Conservation (phyloP, 805 yeast genomes). For the Metschnikowia noctiluminum region DNA sequence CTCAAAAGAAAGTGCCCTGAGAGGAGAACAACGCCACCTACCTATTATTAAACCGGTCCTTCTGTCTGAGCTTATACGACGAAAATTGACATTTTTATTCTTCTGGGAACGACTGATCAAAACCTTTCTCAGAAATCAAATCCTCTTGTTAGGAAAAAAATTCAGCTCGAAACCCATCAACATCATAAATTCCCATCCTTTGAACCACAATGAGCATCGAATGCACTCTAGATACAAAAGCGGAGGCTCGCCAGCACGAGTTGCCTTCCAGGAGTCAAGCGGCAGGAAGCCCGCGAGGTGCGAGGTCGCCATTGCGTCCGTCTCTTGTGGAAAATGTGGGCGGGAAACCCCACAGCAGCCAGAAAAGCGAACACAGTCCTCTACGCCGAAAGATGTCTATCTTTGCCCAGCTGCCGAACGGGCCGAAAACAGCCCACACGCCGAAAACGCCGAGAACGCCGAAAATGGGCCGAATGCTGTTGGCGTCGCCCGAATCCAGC, state of each 20-base stretch:
- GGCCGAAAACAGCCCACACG: neutral
- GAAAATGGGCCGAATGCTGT: neutral
- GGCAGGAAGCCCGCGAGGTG: neutral
- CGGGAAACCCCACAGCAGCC: neutral
- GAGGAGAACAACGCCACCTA: too few relatives aligned
- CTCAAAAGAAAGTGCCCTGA: too few relatives aligned
- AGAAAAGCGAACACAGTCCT: neutral
- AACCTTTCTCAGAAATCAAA: too few relatives aligned
- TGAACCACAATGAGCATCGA: conserved; percentile 1
- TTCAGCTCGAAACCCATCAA: too few relatives aligned
- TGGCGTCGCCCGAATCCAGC: neutral
- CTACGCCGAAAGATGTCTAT: conserved; percentile 1
- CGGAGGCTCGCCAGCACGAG: conserved; percentile 1
- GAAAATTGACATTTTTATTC: too few relatives aligned
- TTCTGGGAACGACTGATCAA: too few relatives aligned
- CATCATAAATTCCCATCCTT: neutral
- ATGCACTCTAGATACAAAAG: neutral
- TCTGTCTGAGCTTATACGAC: too few relatives aligned
- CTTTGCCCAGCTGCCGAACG: neutral
- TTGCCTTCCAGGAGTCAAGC: neutral
- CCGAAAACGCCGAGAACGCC: conserved; percentile 2
- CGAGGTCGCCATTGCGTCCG: conserved; percentile 7
- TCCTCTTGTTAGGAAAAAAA: too few relatives aligned
- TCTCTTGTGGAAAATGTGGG: neutral
- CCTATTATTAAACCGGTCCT: too few relatives aligned